These are phyloP conservation scores for Tolypocladium sp. DNA, from an alignment of 2,329 filamentous ascomycete genomes.

Conservation along the genomic window DNA sequence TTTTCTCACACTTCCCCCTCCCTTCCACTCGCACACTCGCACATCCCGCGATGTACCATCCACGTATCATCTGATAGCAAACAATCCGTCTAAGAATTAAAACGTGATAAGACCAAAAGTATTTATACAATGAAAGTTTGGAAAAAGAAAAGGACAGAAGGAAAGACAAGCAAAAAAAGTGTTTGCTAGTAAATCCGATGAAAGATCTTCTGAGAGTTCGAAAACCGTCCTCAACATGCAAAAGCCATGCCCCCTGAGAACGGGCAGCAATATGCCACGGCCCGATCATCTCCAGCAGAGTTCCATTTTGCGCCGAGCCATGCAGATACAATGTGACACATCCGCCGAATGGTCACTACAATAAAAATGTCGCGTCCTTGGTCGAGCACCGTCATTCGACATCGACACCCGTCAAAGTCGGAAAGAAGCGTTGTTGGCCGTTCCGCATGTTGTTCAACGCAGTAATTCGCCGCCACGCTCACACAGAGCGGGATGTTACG, in stretches of 20 bases:
- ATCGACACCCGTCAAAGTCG: background rate
- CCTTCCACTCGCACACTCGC: background rate
- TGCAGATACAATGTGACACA: constrained; percentile 1
- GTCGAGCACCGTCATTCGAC: background rate
- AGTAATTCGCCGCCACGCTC: background rate
- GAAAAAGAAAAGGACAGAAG: background rate
- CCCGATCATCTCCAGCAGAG: background rate
- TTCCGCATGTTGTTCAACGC: background rate
- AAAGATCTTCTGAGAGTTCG: background rate
- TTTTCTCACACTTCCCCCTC: background rate
- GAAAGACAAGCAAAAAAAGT: background rate
- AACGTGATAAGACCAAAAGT: background rate
- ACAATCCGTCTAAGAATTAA: background rate
- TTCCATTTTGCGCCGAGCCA: constrained; percentile 2
- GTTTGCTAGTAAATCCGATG: background rate
- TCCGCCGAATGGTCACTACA: background rate
- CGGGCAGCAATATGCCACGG: background rate
- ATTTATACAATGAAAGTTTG: background rate
- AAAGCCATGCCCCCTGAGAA: constrained; percentile 5
- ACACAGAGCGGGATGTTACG: background rate
- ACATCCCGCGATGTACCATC: background rate
- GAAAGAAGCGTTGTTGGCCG: background rate
- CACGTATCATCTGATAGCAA: background rate
- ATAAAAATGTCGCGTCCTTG: background rate
- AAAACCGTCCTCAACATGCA: background rate